Percentiles rank a stretch among this genome's conserved stretches.
phyloP scores from a whole-genome alignment of 208 protist genomes.

The Herpetomonas samuelpessoai region DNA sequence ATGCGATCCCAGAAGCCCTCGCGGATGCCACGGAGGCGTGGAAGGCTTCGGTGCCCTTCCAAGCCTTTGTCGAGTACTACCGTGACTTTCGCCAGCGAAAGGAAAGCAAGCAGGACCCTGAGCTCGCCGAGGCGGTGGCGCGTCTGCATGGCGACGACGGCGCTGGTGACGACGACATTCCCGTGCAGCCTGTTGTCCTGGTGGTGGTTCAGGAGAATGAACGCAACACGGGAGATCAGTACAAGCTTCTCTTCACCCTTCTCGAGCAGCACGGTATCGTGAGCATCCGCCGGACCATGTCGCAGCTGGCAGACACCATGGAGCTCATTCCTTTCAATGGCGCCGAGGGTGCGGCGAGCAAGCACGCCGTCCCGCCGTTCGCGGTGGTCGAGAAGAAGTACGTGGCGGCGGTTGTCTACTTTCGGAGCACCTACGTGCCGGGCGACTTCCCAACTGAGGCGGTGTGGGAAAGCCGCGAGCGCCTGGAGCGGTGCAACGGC shows the following conservation, averaged over 20 bases:
- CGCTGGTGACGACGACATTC: constrained; percentile 8
- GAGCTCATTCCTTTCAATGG: constrained; percentile 28
- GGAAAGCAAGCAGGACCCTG: constrained; percentile 6
- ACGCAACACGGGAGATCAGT: constrained; percentile 94
- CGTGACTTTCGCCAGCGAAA: not conserved
- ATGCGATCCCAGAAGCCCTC: constrained; percentile 42
- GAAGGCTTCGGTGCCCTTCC: constrained; percentile 17
- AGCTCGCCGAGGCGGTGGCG: constrained; percentile 1
- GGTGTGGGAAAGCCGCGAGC: constrained; percentile 74
- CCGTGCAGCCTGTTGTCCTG: constrained; percentile 68
- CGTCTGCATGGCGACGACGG: constrained; percentile 11
- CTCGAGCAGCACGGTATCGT: constrained; percentile 71
- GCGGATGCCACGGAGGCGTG: constrained; percentile 42
- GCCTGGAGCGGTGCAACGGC: constrained; percentile 77
- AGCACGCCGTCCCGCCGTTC: constrained; percentile 32
- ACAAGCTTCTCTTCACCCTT: constrained; percentile 74
- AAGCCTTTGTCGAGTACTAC: constrained; percentile 7
- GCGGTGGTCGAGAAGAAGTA: constrained; percentile 59
- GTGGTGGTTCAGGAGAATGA: constrained; percentile 93
- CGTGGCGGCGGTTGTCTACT: constrained; percentile 89
- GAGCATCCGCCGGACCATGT: constrained; percentile 82
- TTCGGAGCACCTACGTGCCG: constrained; percentile 92
- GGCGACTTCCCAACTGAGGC: constrained; percentile 78
- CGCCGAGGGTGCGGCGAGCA: not conserved
- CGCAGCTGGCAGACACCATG: constrained; percentile 58